phyloP scores from a whole-genome alignment of 2,329 filamentous ascomycete species.

The Ophiostoma himal-ulmi region DNA sequence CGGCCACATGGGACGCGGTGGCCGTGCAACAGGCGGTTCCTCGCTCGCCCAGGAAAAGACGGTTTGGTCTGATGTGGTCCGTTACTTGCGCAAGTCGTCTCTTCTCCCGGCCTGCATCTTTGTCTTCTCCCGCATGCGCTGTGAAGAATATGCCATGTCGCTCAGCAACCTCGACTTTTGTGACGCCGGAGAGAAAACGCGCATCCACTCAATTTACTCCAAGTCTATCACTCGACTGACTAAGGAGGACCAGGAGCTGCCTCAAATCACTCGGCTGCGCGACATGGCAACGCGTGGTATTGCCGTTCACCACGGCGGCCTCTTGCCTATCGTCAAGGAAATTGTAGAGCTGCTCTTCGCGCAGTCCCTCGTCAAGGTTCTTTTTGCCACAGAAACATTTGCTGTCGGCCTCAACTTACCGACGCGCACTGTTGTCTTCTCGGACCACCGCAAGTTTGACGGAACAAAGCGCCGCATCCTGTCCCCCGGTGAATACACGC shows the following conservation, averaged over 20 bases:
- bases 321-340: constrained; percentile 95
- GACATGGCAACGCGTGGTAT: constrained; percentile 84
- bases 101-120: constrained; percentile 93
- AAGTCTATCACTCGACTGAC: constrained; percentile 88
- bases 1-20: constrained; percentile 86
- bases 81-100: constrained; percentile 79
- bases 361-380: constrained; percentile 87
- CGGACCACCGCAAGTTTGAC: constrained; percentile 93
- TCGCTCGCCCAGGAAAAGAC: constrained; percentile 93
- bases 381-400: constrained; percentile 97
- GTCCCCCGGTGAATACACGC: constrained; percentile 91
- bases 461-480: constrained; percentile 87
- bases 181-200: constrained; percentile 88
- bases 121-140: constrained; percentile 96
- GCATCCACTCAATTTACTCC: constrained; percentile 95
- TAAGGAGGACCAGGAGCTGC: constrained; percentile 80
- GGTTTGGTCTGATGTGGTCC: constrained; percentile 92
- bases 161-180: constrained; percentile 93
- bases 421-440: constrained; percentile 94
- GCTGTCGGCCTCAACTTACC: constrained; percentile 97
- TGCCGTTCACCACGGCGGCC: constrained; percentile 90
- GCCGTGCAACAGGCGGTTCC: constrained; percentile 76
- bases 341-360: constrained; percentile 96
- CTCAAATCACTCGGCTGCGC: constrained; percentile 81
- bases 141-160: constrained; percentile 94